These are phyloP conservation scores for Talaromyces amestolkiae DNA, from an alignment of 2,329 filamentous ascomycete species.

Conservation along the genomic window DNA sequence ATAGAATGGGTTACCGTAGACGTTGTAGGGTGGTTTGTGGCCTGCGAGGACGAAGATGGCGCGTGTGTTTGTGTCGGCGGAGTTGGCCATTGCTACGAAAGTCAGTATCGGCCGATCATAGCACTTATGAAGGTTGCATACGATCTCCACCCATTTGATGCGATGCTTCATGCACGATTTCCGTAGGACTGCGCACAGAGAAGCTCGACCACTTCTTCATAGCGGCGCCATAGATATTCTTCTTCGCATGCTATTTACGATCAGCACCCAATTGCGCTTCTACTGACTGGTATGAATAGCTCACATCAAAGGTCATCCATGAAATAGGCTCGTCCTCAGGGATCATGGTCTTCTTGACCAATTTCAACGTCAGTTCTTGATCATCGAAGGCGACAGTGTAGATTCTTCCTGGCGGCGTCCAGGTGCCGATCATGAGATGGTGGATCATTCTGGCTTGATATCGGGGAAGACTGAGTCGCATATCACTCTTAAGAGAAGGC, in stretches of 20 bases:
- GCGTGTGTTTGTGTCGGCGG: slow-evolving; percentile 72
- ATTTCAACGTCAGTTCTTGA: slow-evolving; percentile 67
- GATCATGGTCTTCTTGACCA: slow-evolving; percentile 78
- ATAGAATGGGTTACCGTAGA: slow-evolving; percentile 92
- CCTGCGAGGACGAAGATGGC: slow-evolving; percentile 86
- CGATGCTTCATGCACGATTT: slow-evolving; percentile 72
- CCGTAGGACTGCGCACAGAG: slow-evolving; percentile 68
- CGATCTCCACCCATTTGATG: slow-evolving; percentile 74
- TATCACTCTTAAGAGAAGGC: neutral
- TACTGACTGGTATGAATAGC: slow-evolving; percentile 27
- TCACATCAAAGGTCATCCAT: slow-evolving; percentile 87
- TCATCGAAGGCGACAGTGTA: slow-evolving; percentile 88
- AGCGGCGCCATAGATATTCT: slow-evolving; percentile 81
- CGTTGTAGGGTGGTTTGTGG: slow-evolving; percentile 70
- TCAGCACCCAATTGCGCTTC: slow-evolving; percentile 4
- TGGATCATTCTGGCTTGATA: slow-evolving; percentile 64
- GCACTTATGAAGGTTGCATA: slow-evolving; percentile 41
- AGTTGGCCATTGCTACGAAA: slow-evolving; percentile 62
- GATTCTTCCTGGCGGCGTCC: slow-evolving; percentile 85
- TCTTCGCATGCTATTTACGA: slow-evolving; percentile 65
- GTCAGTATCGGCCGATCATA: slow-evolving; percentile 1
- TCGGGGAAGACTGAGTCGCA: slow-evolving; percentile 18
- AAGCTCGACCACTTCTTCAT: slow-evolving; percentile 95
- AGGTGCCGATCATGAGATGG: slow-evolving; percentile 88
- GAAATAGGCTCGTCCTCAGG: slow-evolving; percentile 83